Base-by-base conservation (phyloP, 805 yeast genomes). In the Saturnispora halmiae region DNA sequence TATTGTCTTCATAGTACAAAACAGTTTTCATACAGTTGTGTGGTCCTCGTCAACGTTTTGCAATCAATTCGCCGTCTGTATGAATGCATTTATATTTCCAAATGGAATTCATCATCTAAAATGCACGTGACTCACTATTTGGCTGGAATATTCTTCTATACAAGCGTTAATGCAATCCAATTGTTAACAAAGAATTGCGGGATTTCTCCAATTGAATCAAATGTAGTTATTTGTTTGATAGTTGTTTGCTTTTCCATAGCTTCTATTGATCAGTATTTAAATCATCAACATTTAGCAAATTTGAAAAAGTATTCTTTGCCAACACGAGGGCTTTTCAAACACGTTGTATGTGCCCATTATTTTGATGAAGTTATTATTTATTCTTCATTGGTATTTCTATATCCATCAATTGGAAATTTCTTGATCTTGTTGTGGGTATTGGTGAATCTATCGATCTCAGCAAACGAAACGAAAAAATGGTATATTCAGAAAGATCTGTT, bases 61-160 rank as follows among this genome's bases (percentile, higher is more conserved):
- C 92, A 82, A 51, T 72, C 79, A 1, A 14, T 60, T 2, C 60
- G 87, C 51, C 61, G 92, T 45, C 45, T 66, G 2, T 61, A 63
- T 35, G 92, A 82, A 54, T 73, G 82, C 32, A 43, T 63, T 2
- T 63, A 49, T 38, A 64, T 82, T 16, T 64, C 72, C 29, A 71
- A 65, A 28, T 76, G 70, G 53, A 63, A 70, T 3, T 33, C 55
- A 2, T 51, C 52, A 1, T 67, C 86, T 2, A 67, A 67, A 44
- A 82, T 82, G 65, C 79, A 81, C 51, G 50, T 80, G 28, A 63
- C 75, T 1, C 92, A 82, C 58, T 82, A 81, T 50, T 37, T 76
- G 1, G 79, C 72, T 4, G 94, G 92, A 0, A 26, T 79, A 4
- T 63, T 67, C 49, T 81, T 75, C 51, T 82, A 82, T 47, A 41